Conservation (phyloP, 352 stramenopile genomes). For the Pythium chondricola region DNA sequence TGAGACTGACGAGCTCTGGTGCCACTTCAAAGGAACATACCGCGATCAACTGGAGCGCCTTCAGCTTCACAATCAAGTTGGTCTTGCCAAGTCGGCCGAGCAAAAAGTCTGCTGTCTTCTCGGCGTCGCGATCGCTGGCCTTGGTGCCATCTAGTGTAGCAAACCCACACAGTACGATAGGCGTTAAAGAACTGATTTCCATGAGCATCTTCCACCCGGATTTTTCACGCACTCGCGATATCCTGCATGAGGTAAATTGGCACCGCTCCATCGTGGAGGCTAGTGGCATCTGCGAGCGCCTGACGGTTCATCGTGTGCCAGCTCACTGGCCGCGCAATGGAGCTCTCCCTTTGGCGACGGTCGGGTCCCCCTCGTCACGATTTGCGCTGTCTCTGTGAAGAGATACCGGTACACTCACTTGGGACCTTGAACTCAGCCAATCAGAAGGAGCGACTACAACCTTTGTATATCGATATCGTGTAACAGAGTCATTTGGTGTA, state of each 20-base stretch:
- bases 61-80: conserved; percentile 83
- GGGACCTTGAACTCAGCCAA: conserved; percentile 7
- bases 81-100: conserved; percentile 66
- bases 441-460: not conserved
- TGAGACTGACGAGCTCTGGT: too few species aligned
- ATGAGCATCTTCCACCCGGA: not conserved
- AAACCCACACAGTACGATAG: conserved; percentile 6
- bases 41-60: conserved; percentile 81
- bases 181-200: not conserved
- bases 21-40: conserved; percentile 26
- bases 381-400: conserved; percentile 19
- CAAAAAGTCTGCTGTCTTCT: conserved; percentile 80
- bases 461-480: too few species aligned
- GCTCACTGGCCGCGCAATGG: not conserved
- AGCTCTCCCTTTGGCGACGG: too few species aligned
- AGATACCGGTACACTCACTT: too few species aligned
- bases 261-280: conserved; percentile 74
- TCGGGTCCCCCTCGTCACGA: conserved; percentile 5
- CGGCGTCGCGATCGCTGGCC: conserved; percentile 49
- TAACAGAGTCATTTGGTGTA: too few species aligned
- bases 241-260: conserved; percentile 83
- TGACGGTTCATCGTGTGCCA: conserved; percentile 67
- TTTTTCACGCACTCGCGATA: conserved; percentile 55
- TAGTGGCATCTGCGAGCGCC: conserved; percentile 73
- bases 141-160: conserved; percentile 54